Percentiles rank a stretch among this genome's conserved stretches.
Conservation (phyloP, 768 basidiomycete species). For the Kwoniella sp. region DNA sequence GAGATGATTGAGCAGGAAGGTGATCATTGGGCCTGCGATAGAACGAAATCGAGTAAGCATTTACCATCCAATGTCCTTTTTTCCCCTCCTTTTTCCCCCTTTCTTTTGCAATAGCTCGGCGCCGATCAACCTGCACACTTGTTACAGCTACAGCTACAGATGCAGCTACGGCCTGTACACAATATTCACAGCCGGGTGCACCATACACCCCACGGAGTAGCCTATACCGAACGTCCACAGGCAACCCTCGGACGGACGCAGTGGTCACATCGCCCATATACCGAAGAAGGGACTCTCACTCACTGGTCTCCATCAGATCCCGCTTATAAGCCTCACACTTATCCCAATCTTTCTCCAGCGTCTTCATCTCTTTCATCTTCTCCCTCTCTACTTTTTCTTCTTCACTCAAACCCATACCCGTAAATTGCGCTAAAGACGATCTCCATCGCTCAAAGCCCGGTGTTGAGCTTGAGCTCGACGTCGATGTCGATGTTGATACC, state of each 20-base stretch:
- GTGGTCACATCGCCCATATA: too few relatives aligned
- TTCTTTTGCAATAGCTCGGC: too few relatives aligned
- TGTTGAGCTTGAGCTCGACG: conserved; percentile 1
- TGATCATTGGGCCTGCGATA: conserved; percentile 72
- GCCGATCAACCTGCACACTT: background rate
- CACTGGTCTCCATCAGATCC: conserved; percentile 71
- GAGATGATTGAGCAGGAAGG: conserved; percentile 93
- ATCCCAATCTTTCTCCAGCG: conserved; percentile 57
- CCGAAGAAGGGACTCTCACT: too few relatives aligned
- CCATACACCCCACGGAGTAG: too few relatives aligned
- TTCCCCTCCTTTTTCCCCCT: too few relatives aligned
- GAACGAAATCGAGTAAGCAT: background rate
- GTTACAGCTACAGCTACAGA: background rate
- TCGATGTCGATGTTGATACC: background rate
- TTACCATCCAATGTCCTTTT: too few relatives aligned
- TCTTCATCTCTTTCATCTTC: conserved; percentile 42
- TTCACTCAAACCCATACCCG: conserved; percentile 61
- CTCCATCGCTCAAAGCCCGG: conserved; percentile 63
- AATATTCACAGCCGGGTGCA: too few relatives aligned
- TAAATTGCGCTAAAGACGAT: conserved; percentile 60
- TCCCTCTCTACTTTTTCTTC: conserved; percentile 55
- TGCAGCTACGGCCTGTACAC: too few relatives aligned
- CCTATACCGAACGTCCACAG: too few relatives aligned
- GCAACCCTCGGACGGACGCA: too few relatives aligned
- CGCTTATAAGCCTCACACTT: conserved; percentile 71